Evolutionary conservation across 352 stramenopile genomes (phyloP).

Genomic region (Pythium monospermum): DNA sequence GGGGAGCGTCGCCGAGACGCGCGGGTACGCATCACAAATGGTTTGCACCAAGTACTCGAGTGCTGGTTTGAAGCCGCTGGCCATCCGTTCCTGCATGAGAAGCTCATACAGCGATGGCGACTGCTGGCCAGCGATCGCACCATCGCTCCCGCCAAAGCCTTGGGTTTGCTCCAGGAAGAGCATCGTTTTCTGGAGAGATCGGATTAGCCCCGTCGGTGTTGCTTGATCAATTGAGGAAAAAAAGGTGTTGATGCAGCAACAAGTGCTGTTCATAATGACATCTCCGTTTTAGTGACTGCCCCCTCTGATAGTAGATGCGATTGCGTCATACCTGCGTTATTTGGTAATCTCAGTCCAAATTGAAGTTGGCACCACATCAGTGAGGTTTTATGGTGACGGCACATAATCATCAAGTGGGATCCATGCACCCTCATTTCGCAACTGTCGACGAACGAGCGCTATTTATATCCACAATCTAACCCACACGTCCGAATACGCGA

Average conservation of each 20-base stretch:
- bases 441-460: slow-evolving; percentile 21
- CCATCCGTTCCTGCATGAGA: slow-evolving; percentile 86
- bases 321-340: slow-evolving; percentile 2
- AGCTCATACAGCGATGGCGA: slow-evolving; percentile 80
- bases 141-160: slow-evolving; percentile 37
- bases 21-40: slow-evolving; percentile 71
- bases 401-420: slow-evolving; percentile 3
- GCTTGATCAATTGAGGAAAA: slow-evolving; percentile 6
- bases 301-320: too few relatives aligned
- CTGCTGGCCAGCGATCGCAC: slow-evolving; percentile 7
- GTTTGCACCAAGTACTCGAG: slow-evolving; percentile 70
- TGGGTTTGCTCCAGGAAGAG: slow-evolving; percentile 80
- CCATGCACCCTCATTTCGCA: slow-evolving; percentile 4
- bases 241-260: neutral
- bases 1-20: slow-evolving; percentile 40
- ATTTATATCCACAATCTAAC: neutral
- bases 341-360: neutral
- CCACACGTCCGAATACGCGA: too few relatives aligned
- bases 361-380: neutral
- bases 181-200: slow-evolving; percentile 26
- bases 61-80: slow-evolving; percentile 64
- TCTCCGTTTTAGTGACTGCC: neutral
- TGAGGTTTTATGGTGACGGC: slow-evolving; percentile 22
- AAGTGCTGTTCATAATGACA: neutral
- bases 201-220: slow-evolving; percentile 2